A percentile compares a stretch with the other conserved stretches of the same genome.
These are phyloP conservation scores for Zasmidium citrigriseum DNA, from an alignment of 2,329 filamentous ascomycete species.

Conservation along the genomic window DNA sequence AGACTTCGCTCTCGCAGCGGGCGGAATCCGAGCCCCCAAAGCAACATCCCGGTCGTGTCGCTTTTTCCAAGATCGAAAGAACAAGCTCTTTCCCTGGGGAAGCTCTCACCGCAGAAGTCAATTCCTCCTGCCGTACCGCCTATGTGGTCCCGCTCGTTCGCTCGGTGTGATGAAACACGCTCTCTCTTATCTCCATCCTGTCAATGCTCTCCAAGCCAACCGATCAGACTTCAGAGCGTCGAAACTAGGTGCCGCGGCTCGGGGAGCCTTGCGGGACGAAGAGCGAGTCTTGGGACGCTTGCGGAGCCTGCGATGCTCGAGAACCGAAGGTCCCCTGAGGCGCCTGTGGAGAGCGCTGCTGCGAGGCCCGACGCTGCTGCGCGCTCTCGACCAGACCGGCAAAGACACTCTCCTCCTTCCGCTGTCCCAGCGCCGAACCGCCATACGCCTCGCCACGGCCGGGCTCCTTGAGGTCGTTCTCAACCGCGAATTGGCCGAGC, in stretches of 20 bases:
- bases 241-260: too few species aligned
- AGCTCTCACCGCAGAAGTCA: background rate
- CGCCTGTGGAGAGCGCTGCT: too few species aligned
- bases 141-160: background rate
- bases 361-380: too few species aligned
- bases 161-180: background rate
- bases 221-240: too few species aligned
- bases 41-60: too few species aligned
- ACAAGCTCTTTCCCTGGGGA: background rate
- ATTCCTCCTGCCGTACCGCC: background rate
- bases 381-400: background rate
- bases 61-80: background rate
- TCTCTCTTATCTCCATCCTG: background rate
- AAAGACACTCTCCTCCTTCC: background rate
- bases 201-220: too few species aligned
- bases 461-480: background rate
- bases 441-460: background rate
- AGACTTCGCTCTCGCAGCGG: background rate
- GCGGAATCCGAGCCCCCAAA: too few species aligned
- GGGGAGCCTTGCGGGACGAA: too few species aligned
- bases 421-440: background rate
- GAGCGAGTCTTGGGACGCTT: too few species aligned
- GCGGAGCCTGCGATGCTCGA: too few species aligned
- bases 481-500: background rate
- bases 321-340: too few species aligned